These are phyloP conservation scores for Penicillium angulare DNA, from an alignment of 495 filamentous ascomycete genomes.

Conservation along the genomic window DNA sequence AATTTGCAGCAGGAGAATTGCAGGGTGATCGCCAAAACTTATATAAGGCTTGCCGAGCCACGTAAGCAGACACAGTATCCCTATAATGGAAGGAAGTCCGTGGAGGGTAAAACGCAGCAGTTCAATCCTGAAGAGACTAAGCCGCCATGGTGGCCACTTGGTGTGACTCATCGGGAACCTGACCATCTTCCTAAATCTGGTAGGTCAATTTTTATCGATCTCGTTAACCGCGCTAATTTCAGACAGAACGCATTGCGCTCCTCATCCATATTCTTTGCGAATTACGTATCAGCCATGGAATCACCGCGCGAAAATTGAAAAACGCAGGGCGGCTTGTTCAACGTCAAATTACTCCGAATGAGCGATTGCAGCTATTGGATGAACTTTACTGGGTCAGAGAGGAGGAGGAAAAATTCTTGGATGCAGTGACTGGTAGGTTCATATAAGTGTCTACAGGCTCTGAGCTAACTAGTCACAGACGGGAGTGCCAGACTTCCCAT, in stretches of 20 bases:
- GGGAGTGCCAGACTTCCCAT: slow-evolving; percentile 20
- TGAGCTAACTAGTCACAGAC: slow-evolving; percentile 9
- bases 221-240: neutral
- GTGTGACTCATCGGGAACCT: slow-evolving; percentile 70
- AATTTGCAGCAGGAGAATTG: slow-evolving; percentile 70
- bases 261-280: slow-evolving; percentile 61
- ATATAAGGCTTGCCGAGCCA: slow-evolving; percentile 76
- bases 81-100: slow-evolving; percentile 60
- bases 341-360: slow-evolving; percentile 33
- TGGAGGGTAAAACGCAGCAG: slow-evolving; percentile 31
- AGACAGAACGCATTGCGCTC: slow-evolving; percentile 59
- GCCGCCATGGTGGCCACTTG: slow-evolving; percentile 76
- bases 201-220: slow-evolving; percentile 23
- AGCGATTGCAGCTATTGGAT: slow-evolving; percentile 48
- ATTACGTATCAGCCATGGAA: slow-evolving; percentile 33
- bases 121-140: slow-evolving; percentile 40
- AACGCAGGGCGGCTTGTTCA: slow-evolving; percentile 39
- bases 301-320: slow-evolving; percentile 33
- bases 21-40: slow-evolving; percentile 66
- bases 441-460: neutral
- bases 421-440: slow-evolving; percentile 52
- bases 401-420: slow-evolving; percentile 57
- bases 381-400: slow-evolving; percentile 65
- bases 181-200: slow-evolving; percentile 74
- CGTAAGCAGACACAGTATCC: slow-evolving; percentile 81